These are phyloP conservation scores for Coemansia aciculifera DNA, from an alignment of 192 early-diverging fungal genomes.

Conservation along the genomic window DNA sequence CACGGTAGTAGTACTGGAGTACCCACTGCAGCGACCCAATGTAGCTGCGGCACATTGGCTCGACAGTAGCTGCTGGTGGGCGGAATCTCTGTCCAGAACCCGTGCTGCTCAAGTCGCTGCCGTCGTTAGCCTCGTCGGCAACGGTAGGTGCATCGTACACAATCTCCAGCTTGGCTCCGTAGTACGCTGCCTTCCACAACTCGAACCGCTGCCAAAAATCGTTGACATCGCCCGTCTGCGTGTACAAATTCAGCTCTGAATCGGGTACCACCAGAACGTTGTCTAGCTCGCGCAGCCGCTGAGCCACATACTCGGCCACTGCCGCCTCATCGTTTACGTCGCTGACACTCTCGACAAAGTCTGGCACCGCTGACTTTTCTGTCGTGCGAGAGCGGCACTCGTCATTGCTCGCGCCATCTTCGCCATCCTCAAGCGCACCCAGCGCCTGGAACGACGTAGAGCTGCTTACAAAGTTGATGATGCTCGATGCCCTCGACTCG, in stretches of 20 bases:
- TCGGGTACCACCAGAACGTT: slow-evolving; percentile 44
- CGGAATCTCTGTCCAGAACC: slow-evolving; percentile 36
- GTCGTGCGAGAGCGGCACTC: slow-evolving; percentile 45
- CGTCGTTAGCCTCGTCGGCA: background rate
- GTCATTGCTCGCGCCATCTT: slow-evolving; percentile 38
- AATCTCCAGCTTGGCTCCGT: slow-evolving; percentile 61
- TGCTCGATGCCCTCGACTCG: slow-evolving; percentile 13
- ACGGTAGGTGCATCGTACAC: slow-evolving; percentile 55
- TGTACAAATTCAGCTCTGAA: slow-evolving; percentile 33
- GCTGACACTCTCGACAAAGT: slow-evolving; percentile 51
- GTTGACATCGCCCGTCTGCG: slow-evolving; percentile 56
- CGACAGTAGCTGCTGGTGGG: slow-evolving; percentile 42
- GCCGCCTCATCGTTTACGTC: slow-evolving; percentile 26
- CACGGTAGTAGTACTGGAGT: slow-evolving; percentile 93
- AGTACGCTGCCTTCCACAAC: slow-evolving; percentile 80
- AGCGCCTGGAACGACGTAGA: slow-evolving; percentile 18
- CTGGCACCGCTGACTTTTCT: slow-evolving; percentile 55
- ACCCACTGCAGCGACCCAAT: slow-evolving; percentile 98
- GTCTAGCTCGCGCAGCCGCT: slow-evolving; percentile 41
- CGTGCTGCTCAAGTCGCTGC: background rate
- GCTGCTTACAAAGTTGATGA: slow-evolving; percentile 8
- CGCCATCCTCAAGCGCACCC: slow-evolving; percentile 40
- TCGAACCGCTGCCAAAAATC: slow-evolving; percentile 69
- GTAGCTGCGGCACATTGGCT: slow-evolving; percentile 70
- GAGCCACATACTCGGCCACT: slow-evolving; percentile 33